These are phyloP conservation scores for Cyberlindnera nakhonratchasimensis DNA, from an alignment of 805 yeast genomes.

Conservation along the genomic window DNA sequence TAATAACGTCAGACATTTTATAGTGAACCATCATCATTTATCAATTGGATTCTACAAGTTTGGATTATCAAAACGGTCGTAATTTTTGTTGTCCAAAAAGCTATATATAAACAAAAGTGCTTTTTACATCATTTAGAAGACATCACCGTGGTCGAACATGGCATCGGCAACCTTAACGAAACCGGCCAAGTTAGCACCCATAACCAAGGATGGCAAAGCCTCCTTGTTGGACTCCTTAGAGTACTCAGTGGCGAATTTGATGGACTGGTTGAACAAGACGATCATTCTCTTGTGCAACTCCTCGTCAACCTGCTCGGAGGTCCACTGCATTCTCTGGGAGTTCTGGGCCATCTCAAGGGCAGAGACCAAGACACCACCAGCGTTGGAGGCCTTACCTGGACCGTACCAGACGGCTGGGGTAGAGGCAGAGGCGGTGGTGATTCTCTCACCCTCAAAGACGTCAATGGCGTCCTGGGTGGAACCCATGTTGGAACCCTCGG, in stretches of 20 bases:
- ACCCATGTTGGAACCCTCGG: conserved; percentile 99
- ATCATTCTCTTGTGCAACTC: conserved; percentile 92
- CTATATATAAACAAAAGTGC: neutral
- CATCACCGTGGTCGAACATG: conserved; percentile 96
- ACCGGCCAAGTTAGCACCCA: conserved; percentile 99
- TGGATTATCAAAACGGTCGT: conserved; percentile 4
- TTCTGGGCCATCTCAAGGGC: conserved; percentile 99
- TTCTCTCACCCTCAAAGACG: conserved; percentile 83
- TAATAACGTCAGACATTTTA: neutral
- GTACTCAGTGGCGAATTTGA: conserved; percentile 80
- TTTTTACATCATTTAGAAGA: conserved; percentile 28
- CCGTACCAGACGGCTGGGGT: conserved; percentile 87
- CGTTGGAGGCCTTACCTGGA: conserved; percentile 98
- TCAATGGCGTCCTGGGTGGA: conserved; percentile 96
- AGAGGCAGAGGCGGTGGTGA: conserved; percentile 37
- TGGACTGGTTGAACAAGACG: conserved; percentile 89
- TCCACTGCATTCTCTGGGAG: conserved; percentile 91
- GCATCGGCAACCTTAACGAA: conserved; percentile 98
- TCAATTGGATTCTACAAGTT: no score
- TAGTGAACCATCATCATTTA: no score
- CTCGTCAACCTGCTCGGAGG: conserved; percentile 86
- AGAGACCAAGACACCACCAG: conserved; percentile 99
- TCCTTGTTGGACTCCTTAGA: conserved; percentile 61
- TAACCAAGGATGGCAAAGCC: conserved; percentile 88
- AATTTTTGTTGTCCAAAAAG: conserved; percentile 1